phyloP scores from a whole-genome alignment of 495 filamentous ascomycete genomes.

The Annulohypoxylon moriforme region DNA sequence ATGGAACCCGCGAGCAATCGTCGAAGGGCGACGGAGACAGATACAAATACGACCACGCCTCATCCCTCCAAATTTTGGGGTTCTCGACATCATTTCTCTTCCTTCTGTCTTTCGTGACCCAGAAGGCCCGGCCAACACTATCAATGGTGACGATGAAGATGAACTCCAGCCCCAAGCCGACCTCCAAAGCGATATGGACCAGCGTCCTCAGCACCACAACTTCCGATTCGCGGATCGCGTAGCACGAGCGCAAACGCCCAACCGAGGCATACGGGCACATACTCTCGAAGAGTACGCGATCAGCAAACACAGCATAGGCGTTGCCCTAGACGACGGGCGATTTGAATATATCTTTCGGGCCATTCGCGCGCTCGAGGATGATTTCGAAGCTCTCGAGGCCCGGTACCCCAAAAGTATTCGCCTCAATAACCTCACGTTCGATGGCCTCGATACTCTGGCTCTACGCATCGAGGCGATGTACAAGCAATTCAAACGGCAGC shows the following conservation, averaged over 20 bases:
- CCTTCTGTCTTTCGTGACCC: too few species aligned
- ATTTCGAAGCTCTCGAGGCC: not conserved
- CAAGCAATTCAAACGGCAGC: slow-evolving; percentile 11
- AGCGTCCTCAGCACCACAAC: not conserved
- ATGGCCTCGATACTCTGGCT: not conserved
- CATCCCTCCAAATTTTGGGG: too few species aligned
- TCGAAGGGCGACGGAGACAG: not conserved
- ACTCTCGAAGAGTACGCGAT: not conserved
- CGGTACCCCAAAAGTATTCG: not conserved
- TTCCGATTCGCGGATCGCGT: not conserved
- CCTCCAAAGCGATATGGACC: too few species aligned
- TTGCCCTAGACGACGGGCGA: not conserved
- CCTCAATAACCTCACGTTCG: not conserved
- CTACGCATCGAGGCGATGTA: not conserved
- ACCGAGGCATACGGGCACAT: not conserved
- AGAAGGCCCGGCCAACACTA: not conserved
- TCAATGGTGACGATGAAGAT: too few species aligned
- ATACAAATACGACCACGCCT: too few species aligned
- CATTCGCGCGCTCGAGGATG: not conserved
- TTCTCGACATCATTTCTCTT: too few species aligned
- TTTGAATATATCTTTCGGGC: not conserved
- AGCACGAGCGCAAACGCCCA: not conserved
- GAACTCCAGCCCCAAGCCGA: too few species aligned
- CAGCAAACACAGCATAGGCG: not conserved
- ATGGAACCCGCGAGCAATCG: not conserved